Conservation (phyloP, 2,329 filamentous ascomycete species). For the Fusarium verticillioides region DNA sequence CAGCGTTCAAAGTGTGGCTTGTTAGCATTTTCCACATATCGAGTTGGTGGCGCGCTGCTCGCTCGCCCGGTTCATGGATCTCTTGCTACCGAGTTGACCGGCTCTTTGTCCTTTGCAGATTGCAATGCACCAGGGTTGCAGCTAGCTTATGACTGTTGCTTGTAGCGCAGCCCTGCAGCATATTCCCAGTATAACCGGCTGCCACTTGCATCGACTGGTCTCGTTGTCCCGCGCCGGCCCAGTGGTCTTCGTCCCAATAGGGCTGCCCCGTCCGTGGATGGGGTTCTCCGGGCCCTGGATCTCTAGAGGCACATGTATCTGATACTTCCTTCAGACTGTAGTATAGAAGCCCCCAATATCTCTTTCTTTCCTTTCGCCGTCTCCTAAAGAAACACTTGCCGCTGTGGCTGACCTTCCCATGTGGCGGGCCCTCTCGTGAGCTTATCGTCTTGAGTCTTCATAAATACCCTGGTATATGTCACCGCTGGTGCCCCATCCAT, state of each 20-base stretch:
- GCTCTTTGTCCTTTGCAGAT: slow-evolving; percentile 34
- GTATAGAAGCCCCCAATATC: slow-evolving; percentile 34
- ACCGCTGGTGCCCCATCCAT: slow-evolving; percentile 29
- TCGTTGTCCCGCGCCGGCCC: slow-evolving; percentile 26
- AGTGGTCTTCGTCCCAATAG: slow-evolving; percentile 37
- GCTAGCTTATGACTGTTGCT: slow-evolving; percentile 30
- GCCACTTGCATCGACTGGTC: slow-evolving; percentile 31
- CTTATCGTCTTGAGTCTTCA: slow-evolving; percentile 32
- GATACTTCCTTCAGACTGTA: slow-evolving; percentile 35
- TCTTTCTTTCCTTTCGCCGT: slow-evolving; percentile 31
- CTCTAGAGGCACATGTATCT: slow-evolving; percentile 33
- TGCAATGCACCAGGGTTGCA: slow-evolving; percentile 21
- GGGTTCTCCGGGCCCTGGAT: slow-evolving; percentile 33
- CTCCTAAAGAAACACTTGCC: slow-evolving; percentile 23
- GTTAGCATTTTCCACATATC: slow-evolving; percentile 23
- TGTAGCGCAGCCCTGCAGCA: slow-evolving; percentile 37
- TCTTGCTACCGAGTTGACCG: slow-evolving; percentile 15
- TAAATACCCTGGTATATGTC: slow-evolving; percentile 39
- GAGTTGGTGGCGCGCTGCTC: slow-evolving; percentile 35
- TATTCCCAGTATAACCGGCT: slow-evolving; percentile 19
- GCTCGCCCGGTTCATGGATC: slow-evolving; percentile 13
- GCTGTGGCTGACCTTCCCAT: slow-evolving; percentile 39
- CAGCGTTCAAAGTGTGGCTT: slow-evolving; percentile 33
- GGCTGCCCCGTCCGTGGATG: slow-evolving; percentile 38
- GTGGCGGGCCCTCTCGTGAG: slow-evolving; percentile 32